Evolutionary conservation across 805 yeast genomes (phyloP), one percentile per base, ranked within the genome.

Genomic region (Wickerhamiella qilinensis): DNA sequence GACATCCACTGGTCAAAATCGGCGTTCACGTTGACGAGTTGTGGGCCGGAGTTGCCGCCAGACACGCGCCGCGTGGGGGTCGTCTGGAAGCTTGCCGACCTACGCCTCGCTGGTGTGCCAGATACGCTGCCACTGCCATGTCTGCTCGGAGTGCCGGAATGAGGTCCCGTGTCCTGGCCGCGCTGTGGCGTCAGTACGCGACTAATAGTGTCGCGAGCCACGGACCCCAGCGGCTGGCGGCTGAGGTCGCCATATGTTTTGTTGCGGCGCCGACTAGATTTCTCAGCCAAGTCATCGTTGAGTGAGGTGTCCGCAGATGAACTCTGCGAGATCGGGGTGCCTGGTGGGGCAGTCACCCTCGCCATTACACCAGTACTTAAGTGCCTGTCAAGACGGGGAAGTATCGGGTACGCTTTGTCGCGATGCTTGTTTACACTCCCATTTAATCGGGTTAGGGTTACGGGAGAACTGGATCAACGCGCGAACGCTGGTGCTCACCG

Each of bases 1-100:
- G 27, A 17, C 21, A 39, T 38, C 30, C 38, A 43, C 40, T 15
- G 27, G 16, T 37, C 37, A 18, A 42, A 33, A 19, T 39, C 37
- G 20, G 37, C 31, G 19, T 35, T 25, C 18, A 43, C 33, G 2
- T 41, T 38, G 11, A 28, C 42, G 11, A 41, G 36, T 7, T n/a
- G n/a, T n/a, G n/a, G n/a, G n/a, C n/a, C n/a, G n/a, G n/a, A n/a
- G n/a, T n/a, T n/a, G n/a, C 27, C 11, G 11, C 27, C 27, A 8
- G 27, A 22, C 27, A 12, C 12, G 27, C 27, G 27, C 12, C 27
- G 27, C 27, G 27, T 22, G 27, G 27, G 27, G 11, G 27, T 22
- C 11, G 12, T 12, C 27, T 8, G 12, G 12, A 12, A 22, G n/a
- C n/a, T n/a, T 12, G 11, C 27, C 27, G 27, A 22, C 11, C 27